Percentiles rank a stretch among this genome's conserved stretches.
Evolutionary conservation across 352 stramenopile genomes (phyloP).

Genomic region (Phytopythium cucurbitacearum): DNA sequence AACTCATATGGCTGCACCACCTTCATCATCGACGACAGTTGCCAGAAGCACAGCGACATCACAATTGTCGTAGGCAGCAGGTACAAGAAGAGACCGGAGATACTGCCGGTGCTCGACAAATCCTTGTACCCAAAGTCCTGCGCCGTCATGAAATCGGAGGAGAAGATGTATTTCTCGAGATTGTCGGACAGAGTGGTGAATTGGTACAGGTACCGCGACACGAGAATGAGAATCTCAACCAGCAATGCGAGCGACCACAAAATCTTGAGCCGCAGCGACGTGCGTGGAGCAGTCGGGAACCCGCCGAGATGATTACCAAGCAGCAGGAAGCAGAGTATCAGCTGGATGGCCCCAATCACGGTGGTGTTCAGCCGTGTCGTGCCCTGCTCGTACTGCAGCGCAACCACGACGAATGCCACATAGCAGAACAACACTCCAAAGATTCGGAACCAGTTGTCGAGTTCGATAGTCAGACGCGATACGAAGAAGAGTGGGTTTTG

Average conservation of each 20-base stretch:
- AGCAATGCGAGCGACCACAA: slow-evolving; percentile 78
- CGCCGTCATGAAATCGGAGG: slow-evolving; percentile 60
- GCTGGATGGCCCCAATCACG: slow-evolving; percentile 52
- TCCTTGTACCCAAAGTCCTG: slow-evolving; percentile 74
- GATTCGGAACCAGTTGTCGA: slow-evolving; percentile 77
- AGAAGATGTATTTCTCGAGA: slow-evolving; percentile 64
- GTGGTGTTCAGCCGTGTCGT: slow-evolving; percentile 55
- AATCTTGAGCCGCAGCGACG: slow-evolving; percentile 63
- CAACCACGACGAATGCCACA: slow-evolving; percentile 58
- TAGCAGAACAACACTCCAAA: slow-evolving; percentile 67
- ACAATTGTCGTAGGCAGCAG: slow-evolving; percentile 64
- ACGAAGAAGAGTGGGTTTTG: slow-evolving; percentile 78
- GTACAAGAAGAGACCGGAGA: slow-evolving; percentile 80
- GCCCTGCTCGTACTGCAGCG: slow-evolving; percentile 58
- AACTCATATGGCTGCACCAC: slow-evolving; percentile 58
- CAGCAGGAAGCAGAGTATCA: slow-evolving; percentile 58
- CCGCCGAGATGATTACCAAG: slow-evolving; percentile 68
- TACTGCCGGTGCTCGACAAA: slow-evolving; percentile 39
- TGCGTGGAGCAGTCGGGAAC: slow-evolving; percentile 58
- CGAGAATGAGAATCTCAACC: slow-evolving; percentile 59
- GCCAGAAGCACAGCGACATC: slow-evolving; percentile 80
- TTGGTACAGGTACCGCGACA: slow-evolving; percentile 78
- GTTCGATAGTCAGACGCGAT: slow-evolving; percentile 60
- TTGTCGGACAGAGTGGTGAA: slow-evolving; percentile 68
- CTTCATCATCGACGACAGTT: slow-evolving; percentile 72